Base-by-base conservation (phyloP, 805 yeast species). In the Sugiyamaella mastotermitis region DNA sequence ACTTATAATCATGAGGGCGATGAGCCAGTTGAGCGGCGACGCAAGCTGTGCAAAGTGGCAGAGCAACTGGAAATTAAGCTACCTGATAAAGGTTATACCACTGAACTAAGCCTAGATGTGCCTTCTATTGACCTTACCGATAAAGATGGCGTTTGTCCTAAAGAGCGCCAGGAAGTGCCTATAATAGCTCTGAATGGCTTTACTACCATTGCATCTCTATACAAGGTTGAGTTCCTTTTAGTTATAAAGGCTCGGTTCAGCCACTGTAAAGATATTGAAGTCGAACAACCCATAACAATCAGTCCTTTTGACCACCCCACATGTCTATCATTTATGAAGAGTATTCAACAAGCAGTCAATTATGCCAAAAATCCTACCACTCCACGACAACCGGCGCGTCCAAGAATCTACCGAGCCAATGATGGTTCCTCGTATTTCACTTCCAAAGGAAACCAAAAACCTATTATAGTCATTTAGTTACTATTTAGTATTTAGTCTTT, bases 181-280 rank as follows among this genome's bases (percentile, higher is more conserved):
- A 45, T 51, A 16, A 47, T 50, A n/a, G 56, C 60, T 19, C 43
- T 52, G 24, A 38, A 46, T 9, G 61, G 62, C 2, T 61, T 64
- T 44, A 56, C 69, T 1, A 62, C 64, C 17, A 28, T 50, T 11
- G 45, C 65, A 3, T 42, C 64, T 4, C 45, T 63, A 16, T 65
- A 56, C 49, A 48, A 51, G 18, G 48, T 65, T 4, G 54, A 55
- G 27, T 63, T 61, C 40, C 25, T 40, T 32, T 46, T 64, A 8
- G 45, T 54, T 3, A 35, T 65, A 33, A 55, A 56, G 41, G 66
- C 62, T 6, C 51, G 61, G 25, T 51, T 65, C 38, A 47, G 55
- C 20, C 60, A 61, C 25, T 61, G 65, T 21, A 58, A 57, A 33
- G 69, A 64, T 33, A 55, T 64, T 20, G 65, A 58, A 41, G 40